Percentiles rank a stretch among this genome's conserved stretches.
Conservation (phyloP, 192 early-diverging fungal species). For the Umbelopsis sp. region DNA sequence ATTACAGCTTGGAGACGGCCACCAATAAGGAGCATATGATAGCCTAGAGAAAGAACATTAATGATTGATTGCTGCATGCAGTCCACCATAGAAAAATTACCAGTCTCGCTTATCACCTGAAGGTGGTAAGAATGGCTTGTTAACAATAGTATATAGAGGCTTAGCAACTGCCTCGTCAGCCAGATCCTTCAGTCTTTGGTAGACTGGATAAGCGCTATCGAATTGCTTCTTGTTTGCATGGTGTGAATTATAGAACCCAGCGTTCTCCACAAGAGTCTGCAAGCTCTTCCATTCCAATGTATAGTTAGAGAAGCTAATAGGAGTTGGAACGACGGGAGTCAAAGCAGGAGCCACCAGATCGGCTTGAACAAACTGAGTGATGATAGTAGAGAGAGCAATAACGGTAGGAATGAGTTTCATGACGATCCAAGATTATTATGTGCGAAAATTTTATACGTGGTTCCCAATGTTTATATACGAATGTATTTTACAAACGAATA, state of each 20-base stretch:
- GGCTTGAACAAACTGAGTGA: neutral
- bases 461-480: neutral
- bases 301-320: slow-evolving; percentile 7
- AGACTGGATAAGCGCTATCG: neutral
- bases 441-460: neutral
- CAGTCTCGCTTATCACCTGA: neutral
- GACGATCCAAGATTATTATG: neutral
- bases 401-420: neutral
- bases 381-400: neutral
- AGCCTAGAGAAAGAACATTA: too few species aligned
- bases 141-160: neutral
- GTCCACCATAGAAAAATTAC: neutral
- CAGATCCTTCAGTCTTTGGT: neutral
- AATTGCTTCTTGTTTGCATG: too few species aligned
- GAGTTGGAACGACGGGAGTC: slow-evolving; percentile 1
- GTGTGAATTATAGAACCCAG: neutral
- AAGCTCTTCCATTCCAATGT: slow-evolving; percentile 9
- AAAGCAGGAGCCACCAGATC: neutral
- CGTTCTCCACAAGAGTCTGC: neutral
- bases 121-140: neutral
- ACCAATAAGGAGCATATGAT: too few species aligned
- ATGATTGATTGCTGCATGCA: too few species aligned
- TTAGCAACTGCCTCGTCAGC: neutral
- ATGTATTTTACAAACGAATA: too few species aligned
- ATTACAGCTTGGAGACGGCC: too few species aligned